Evolutionary conservation across 1,284 basidiomycete genomes (phyloP).

Genomic region (Austroboletus niveus): DNA sequence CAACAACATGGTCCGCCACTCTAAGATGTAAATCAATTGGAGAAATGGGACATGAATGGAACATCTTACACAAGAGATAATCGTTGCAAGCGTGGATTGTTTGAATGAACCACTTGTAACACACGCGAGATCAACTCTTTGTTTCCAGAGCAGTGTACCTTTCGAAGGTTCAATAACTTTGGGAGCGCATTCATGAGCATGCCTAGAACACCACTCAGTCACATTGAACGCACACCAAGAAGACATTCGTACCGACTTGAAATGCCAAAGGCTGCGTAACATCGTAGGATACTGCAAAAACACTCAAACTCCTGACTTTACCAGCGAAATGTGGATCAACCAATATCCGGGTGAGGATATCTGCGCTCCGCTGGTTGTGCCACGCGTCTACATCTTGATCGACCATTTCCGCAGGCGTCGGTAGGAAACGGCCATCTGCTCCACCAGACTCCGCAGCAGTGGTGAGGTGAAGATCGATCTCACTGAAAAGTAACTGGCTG

Average conservation of each 20-base stretch:
- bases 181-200: conserved; percentile 69
- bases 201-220: conserved; percentile 35
- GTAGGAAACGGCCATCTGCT: conserved; percentile 21
- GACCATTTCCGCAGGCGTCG: conserved; percentile 6
- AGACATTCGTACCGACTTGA: conserved; percentile 50
- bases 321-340: conserved; percentile 57
- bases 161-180: conserved; percentile 55
- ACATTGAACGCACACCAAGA: neutral
- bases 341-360: conserved; percentile 66
- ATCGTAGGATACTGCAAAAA: conserved; percentile 52
- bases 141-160: conserved; percentile 59
- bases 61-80: conserved; percentile 50
- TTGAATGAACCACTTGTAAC: conserved; percentile 49
- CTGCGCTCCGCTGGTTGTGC: conserved; percentile 65
- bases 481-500: conserved; percentile 62
- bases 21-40: conserved; percentile 29
- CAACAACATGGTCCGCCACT: conserved; percentile 48
- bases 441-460: conserved; percentile 30
- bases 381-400: conserved; percentile 40
- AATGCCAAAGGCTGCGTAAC: conserved; percentile 54
- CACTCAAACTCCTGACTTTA: conserved; percentile 54
- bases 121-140: conserved; percentile 53
- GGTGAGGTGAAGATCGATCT: conserved; percentile 53
- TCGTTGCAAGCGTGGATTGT: conserved; percentile 50
- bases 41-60: neutral